Conservation (phyloP, 2,329 filamentous ascomycete genomes). For the Botrytis tulipae region DNA sequence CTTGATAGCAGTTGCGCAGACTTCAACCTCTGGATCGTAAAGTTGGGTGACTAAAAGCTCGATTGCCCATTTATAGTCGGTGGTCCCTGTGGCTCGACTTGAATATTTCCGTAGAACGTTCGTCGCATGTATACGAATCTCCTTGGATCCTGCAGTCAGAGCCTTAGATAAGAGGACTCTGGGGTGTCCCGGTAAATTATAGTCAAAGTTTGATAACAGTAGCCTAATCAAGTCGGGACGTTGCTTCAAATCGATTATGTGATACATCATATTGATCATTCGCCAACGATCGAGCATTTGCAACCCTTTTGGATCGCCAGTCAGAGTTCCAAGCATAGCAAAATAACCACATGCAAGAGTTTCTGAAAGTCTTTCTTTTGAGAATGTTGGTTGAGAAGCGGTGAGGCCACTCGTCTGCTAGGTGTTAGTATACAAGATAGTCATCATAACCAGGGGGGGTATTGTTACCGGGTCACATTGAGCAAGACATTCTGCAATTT, state of each 20-base stretch:
- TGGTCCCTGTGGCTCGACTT: constrained; percentile 52
- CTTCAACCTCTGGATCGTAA: constrained; percentile 95
- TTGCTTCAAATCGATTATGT: constrained; percentile 88
- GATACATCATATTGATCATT: constrained; percentile 99
- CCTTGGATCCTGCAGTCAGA: constrained; percentile 84
- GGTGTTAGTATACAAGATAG: constrained; percentile 27
- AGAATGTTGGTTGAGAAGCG: constrained; percentile 86
- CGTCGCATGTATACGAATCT: constrained; percentile 87
- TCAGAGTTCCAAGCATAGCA: constrained; percentile 84
- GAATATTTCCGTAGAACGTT: constrained; percentile 86
- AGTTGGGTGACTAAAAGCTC: constrained; percentile 95
- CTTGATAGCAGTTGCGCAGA: constrained; percentile 93
- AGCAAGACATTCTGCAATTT: constrained; percentile 92
- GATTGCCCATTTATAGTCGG: constrained; percentile 92
- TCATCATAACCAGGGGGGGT: constrained; percentile 26
- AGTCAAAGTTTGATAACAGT: constrained; percentile 88
- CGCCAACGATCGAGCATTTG: constrained; percentile 93
- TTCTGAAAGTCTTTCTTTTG: constrained; percentile 76
- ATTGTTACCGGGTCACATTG: constrained; percentile 79
- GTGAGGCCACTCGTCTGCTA: constrained; percentile 66
- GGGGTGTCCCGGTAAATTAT: constrained; percentile 82
- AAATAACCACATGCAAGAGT: constrained; percentile 93
- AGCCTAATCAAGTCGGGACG: constrained; percentile 89
- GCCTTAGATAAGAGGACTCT: constrained; percentile 91
- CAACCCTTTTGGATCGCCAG: constrained; percentile 76